Conservation (phyloP, 257 asterid genomes). For the Rhazya stricta region DNA sequence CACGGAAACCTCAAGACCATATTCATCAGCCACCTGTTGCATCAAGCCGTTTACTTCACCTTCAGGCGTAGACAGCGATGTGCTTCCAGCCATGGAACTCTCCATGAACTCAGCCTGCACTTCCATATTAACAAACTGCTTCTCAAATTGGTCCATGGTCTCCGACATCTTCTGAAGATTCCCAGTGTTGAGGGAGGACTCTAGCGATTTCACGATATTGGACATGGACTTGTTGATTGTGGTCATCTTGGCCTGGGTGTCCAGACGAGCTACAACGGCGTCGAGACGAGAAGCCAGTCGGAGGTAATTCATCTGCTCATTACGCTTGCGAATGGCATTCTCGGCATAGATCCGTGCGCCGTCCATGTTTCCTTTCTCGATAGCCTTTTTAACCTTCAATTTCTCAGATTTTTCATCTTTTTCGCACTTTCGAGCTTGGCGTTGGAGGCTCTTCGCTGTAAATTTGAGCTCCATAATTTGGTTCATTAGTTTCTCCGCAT, state of each 20-base stretch:
- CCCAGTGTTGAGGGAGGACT: conserved; percentile 65
- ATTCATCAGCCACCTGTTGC: conserved; percentile 98
- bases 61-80: conserved; percentile 89
- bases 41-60: conserved; percentile 78
- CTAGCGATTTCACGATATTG: conserved; percentile 77
- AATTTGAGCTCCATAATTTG: conserved; percentile 93
- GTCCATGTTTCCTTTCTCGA: conserved; percentile 98
- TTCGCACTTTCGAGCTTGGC: conserved; percentile 85
- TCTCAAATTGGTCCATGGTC: conserved; percentile 91
- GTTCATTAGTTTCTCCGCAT: conserved; percentile 76
- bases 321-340: conserved; percentile 11
- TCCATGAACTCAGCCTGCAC: conserved; percentile 99
- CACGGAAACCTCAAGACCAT: conserved; percentile 93
- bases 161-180: conserved; percentile 96
- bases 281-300: conserved; percentile 89
- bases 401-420: conserved; percentile 93
- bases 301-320: conserved; percentile 82
- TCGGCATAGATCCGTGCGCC: conserved; percentile 96
- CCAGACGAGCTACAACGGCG: conserved; percentile 95
- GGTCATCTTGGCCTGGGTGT: conserved; percentile 93
- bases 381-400: conserved; percentile 84
- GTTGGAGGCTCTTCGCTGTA: conserved; percentile 81
- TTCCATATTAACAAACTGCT: conserved; percentile 94
- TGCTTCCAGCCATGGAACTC: conserved; percentile 96
- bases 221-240: conserved; percentile 84